Evolutionary conservation across 2,329 filamentous ascomycete genomes (phyloP), one percentile per base, ranked within the genome.

Genomic region (Pseudogymnoascus sp.): DNA sequence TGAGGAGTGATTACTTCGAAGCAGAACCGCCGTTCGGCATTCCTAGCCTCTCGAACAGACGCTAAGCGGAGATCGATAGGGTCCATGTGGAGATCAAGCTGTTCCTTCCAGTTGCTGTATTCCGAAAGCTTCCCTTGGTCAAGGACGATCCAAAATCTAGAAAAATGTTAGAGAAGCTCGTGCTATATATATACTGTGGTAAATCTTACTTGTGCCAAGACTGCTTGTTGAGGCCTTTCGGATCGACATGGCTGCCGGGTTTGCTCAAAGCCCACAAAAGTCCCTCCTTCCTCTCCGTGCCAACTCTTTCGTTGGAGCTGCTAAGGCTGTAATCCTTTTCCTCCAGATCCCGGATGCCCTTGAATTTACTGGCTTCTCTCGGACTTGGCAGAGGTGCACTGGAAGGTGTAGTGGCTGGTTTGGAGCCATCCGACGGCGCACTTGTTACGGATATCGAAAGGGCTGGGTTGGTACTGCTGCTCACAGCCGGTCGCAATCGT

Each of bases 81-180:
- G 1, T 97, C 94, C 84, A 96, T 97, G 71, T 99, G 95, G 23
- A 97, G 78, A 73, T 99, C 94, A 21, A 99, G 82, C 71, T 85
- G 92, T 71, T 99, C 90, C 74, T 99, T 99, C 94, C 94, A 99
- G 72, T 99, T 97, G 71, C 92, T 96, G 74, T 99, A 99, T 71
- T 99, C 94, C 1, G 92, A 96, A 13, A 99, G 80, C 71, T 94
- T 96, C 21, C 94, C 94, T 73, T 96, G 92, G 71, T 97, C 95
- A 45, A 99, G 79, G 2, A 99, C 94, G 64, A 99, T 95, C 94
- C 94, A 99, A 74, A 97, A 99, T 70, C 91, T 95, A 67, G 15
- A 18, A 67, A n/a, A 18, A 45, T 13, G 60, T 76, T 66, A 77
- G 66, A 34, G 59, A 55, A 10, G n/a, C 26, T 21, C n/a, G 26